A percentile compares a stretch with the other conserved stretches of the same genome.
phyloP scores from a whole-genome alignment of 2,329 filamentous ascomycete species.

The Knufia petricola region DNA sequence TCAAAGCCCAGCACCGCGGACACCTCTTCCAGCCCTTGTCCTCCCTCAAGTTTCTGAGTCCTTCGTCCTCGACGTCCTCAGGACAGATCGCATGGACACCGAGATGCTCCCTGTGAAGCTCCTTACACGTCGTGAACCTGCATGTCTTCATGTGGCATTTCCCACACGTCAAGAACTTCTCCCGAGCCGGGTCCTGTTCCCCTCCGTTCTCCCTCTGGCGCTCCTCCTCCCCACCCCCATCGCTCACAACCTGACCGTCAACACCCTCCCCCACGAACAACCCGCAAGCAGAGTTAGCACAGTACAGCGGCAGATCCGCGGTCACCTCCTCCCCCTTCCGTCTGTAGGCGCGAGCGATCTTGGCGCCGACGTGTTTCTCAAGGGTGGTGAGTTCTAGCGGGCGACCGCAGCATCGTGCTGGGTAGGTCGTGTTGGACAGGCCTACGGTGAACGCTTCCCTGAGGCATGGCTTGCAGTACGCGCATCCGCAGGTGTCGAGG shows the following conservation, averaged over 20 bases:
- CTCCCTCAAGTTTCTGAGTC: conserved; percentile 3
- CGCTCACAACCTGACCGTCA: not conserved
- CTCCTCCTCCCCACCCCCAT: conserved; percentile 6
- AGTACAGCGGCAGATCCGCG: conserved; percentile 13
- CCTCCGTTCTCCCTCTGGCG: no score
- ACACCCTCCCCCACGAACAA: not conserved
- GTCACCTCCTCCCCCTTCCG: conserved; percentile 13
- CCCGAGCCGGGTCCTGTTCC: no score
- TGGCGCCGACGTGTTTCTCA: conserved; percentile 6
- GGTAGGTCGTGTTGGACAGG: conserved; percentile 12
- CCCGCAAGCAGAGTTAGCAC: conserved; percentile 13
- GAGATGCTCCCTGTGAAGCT: conserved; percentile 1
- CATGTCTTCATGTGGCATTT: conserved; percentile 9
- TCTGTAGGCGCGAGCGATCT: conserved; percentile 7
- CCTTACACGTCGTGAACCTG: not conserved
- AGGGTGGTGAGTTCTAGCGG: conserved; percentile 12
- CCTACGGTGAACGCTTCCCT: conserved; percentile 13
- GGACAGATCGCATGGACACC: conserved; percentile 7
- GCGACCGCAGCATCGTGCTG: conserved; percentile 14
- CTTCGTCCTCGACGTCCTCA: not conserved
- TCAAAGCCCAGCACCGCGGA: conserved; percentile 15
- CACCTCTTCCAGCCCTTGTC: conserved; percentile 18
- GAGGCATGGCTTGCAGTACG: conserved; percentile 16
- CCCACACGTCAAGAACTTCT: not conserved
- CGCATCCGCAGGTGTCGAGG: conserved; percentile 11